A percentile compares a stretch with the other conserved stretches of the same genome.
These are phyloP conservation scores for Sicyos edulis DNA, from an alignment of 306 rosid species.

Conservation along the genomic window DNA sequence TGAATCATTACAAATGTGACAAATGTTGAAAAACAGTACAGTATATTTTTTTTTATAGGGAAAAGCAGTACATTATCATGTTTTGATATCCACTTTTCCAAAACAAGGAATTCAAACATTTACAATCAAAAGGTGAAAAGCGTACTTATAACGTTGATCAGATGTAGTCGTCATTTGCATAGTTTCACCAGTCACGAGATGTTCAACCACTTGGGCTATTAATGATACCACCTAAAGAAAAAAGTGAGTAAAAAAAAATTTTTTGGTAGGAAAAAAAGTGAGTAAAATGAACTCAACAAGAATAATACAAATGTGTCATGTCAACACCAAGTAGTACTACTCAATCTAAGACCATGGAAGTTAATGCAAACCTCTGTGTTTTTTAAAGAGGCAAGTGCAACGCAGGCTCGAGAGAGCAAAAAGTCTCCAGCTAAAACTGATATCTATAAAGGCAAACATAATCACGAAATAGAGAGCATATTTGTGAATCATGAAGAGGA, in stretches of 20 bases:
- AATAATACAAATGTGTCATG: neutral
- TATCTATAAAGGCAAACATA: constrained; percentile 36
- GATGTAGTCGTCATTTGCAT: constrained; percentile 88
- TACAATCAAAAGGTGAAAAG: constrained; percentile 27
- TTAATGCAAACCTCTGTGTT: constrained; percentile 65
- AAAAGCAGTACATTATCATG: neutral
- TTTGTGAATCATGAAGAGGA: too few relatives aligned
- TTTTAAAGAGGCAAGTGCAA: constrained; percentile 77
- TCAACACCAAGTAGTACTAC: constrained; percentile 11
- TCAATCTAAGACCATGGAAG: constrained; percentile 17
- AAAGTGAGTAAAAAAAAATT: constrained; percentile 26
- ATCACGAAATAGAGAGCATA: neutral
- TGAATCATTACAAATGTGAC: neutral
- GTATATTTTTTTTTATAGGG: too few relatives aligned
- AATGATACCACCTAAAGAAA: constrained; percentile 70
- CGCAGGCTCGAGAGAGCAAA: constrained; percentile 96
- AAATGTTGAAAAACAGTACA: too few relatives aligned
- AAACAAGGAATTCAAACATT: constrained; percentile 19
- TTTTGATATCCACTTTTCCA: neutral
- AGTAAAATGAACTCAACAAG: constrained; percentile 21
- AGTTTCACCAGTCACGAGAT: constrained; percentile 94
- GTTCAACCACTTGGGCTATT: constrained; percentile 70
- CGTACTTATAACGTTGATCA: constrained; percentile 82
- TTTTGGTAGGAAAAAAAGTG: too few relatives aligned
- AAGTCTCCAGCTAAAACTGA: constrained; percentile 96